Percentiles rank a stretch among this genome's conserved stretches.
Evolutionary conservation across 75 land plant species (phyloP).

Genomic region (Gnetum montanum): DNA sequence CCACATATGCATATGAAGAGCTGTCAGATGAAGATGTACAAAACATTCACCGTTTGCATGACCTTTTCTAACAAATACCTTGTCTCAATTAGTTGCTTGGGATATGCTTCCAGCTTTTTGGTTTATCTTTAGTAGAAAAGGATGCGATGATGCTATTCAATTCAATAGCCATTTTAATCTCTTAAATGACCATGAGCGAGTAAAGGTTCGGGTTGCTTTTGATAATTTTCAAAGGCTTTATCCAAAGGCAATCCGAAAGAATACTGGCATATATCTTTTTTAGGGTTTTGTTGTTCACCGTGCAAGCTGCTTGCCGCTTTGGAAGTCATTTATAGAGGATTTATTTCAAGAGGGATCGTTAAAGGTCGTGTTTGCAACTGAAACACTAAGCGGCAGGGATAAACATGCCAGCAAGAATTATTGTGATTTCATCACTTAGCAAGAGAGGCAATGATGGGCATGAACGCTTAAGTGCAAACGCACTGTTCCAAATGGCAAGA

Average conservation of each 20-base stretch:
- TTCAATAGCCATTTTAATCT: conserved; percentile 59
- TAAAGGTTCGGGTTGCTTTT: conserved; percentile 67
- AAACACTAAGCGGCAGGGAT: conserved; percentile 98
- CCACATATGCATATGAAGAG: conserved; percentile 6
- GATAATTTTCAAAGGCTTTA: conserved; percentile 47
- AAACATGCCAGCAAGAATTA: conserved; percentile 98
- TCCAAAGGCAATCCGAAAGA: conserved; percentile 92
- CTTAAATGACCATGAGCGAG: conserved; percentile 54
- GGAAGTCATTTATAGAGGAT: conserved; percentile 96
- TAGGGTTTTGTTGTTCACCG: conserved; percentile 93
- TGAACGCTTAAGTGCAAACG: conserved; percentile 61
- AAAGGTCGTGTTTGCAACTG: conserved; percentile 97
- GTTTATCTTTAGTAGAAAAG: conserved; percentile 96
- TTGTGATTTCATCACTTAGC: conserved; percentile 88
- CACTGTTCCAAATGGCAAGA: conserved; percentile 95
- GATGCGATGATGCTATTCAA: conserved; percentile 93
- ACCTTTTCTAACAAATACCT: conserved; percentile 74
- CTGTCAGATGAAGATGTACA: conserved; percentile 51
- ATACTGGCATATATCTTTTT: conserved; percentile 57
- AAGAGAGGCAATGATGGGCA: conserved; percentile 71
- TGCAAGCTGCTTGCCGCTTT: conserved; percentile 95
- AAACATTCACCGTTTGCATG: conserved; percentile 54
- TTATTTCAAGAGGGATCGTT: conserved; percentile 83
- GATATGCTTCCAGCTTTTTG: conserved; percentile 96
- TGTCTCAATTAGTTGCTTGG: conserved; percentile 61